phyloP scores from a whole-genome alignment of 108 stramenopile genomes.

The Nannochloropsis granulata region DNA sequence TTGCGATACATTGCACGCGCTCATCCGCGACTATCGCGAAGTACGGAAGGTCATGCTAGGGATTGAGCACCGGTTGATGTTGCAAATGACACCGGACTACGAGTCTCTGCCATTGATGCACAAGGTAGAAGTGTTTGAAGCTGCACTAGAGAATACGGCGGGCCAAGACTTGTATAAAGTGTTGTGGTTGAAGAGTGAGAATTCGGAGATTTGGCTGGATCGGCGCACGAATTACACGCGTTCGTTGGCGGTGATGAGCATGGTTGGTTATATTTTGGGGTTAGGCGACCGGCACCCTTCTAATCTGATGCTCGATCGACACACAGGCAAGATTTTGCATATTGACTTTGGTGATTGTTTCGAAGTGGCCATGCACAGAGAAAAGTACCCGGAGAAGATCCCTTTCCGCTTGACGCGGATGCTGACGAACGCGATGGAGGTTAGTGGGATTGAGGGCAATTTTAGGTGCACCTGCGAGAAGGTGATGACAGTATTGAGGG shows the following conservation, averaged over 20 bases:
- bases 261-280: constrained; percentile 87
- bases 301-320: constrained; percentile 56
- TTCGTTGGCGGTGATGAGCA: constrained; percentile 95
- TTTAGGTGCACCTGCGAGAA: constrained; percentile 89
- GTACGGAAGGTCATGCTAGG: constrained; percentile 57
- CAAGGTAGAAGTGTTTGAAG: constrained; percentile 91
- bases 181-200: constrained; percentile 83
- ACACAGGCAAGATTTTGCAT: constrained; percentile 82
- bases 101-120: constrained; percentile 84
- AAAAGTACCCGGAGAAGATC: constrained; percentile 93
- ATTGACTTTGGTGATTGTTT: constrained; percentile 92
- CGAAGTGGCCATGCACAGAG: constrained; percentile 95
- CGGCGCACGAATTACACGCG: constrained; percentile 86
- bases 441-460: constrained; percentile 87
- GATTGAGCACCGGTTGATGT: constrained; percentile 85
- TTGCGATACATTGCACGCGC: constrained; percentile 89
- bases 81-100: constrained; percentile 69
- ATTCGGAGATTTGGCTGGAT: constrained; percentile 93
- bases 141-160: constrained; percentile 60
- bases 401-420: constrained; percentile 99
- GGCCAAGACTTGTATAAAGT: constrained; percentile 90
- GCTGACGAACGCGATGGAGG: constrained; percentile 98
- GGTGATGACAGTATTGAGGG: constrained; percentile 84
- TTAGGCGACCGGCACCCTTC: constrained; percentile 54
- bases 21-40: constrained; percentile 83